Evolutionary conservation across 2,329 filamentous ascomycete genomes (phyloP).

Genomic region (Rutstroemia sp.): DNA sequence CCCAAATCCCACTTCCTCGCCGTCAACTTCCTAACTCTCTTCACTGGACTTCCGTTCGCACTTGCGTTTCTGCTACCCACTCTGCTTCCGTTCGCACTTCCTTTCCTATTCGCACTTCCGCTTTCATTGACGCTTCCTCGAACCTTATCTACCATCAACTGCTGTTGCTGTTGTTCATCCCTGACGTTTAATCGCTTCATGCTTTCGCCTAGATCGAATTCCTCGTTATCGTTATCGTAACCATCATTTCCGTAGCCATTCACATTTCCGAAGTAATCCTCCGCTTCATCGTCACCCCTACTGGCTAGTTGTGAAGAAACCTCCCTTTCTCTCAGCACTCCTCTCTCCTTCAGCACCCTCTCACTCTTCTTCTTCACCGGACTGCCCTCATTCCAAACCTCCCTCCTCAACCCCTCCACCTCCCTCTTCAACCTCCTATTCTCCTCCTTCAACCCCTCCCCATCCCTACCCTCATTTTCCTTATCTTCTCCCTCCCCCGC

Average conservation of each 20-base stretch:
- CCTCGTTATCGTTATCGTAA: neutral
- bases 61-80: neutral
- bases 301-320: neutral
- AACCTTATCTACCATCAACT: too few relatives aligned
- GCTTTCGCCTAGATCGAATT: neutral
- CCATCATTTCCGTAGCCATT: slow-evolving; percentile 9
- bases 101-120: too few relatives aligned
- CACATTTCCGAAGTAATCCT: slow-evolving; percentile 4
- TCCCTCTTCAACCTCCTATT: slow-evolving; percentile 52
- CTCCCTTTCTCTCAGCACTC: neutral
- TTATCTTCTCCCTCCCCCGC: slow-evolving; percentile 42
- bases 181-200: neutral
- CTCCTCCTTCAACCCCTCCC: slow-evolving; percentile 59
- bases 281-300: neutral
- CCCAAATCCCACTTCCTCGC: slow-evolving; percentile 27
- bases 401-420: slow-evolving; percentile 45
- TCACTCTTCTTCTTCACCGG: slow-evolving; percentile 18
- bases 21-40: slow-evolving; percentile 26
- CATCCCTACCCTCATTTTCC: slow-evolving; percentile 47
- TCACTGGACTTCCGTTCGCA: slow-evolving; percentile 15
- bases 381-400: slow-evolving; percentile 46
- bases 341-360: slow-evolving; percentile 6
- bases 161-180: neutral
- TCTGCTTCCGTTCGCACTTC: neutral
- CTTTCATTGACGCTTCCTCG: too few relatives aligned